Conservation (phyloP, 108 stramenopile species). For the Craspedostauros australis region DNA sequence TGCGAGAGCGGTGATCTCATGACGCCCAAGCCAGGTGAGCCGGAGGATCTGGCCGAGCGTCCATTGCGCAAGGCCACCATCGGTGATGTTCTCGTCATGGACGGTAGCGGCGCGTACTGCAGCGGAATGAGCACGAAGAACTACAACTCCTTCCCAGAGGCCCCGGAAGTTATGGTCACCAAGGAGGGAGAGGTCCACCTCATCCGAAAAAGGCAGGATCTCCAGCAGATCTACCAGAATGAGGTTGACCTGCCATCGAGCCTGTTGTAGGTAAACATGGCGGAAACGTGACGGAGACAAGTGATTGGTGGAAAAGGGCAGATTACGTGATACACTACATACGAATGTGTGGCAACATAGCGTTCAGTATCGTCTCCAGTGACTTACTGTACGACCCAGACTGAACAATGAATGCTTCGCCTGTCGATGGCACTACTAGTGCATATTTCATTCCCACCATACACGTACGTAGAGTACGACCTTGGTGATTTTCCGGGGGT, state of each 20-base stretch:
- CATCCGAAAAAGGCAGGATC: conserved; percentile 82
- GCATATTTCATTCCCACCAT: no score
- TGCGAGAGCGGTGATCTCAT: conserved; percentile 97
- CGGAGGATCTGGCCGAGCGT: conserved; percentile 85
- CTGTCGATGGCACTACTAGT: no score
- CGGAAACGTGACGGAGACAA: no score
- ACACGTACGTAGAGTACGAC: no score
- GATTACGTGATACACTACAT: no score
- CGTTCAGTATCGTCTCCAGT: no score
- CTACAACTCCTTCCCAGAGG: conserved; percentile 98
- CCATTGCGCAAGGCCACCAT: conserved; percentile 70
- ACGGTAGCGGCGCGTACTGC: conserved; percentile 97
- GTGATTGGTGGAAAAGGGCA: no score
- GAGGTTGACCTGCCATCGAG: conserved; percentile 43
- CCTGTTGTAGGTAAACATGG: conserved; percentile 21
- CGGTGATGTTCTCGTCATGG: conserved; percentile 92
- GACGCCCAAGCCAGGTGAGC: conserved; percentile 91
- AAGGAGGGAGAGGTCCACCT: conserved; percentile 68
- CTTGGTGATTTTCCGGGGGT: no score
- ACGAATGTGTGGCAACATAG: no score
- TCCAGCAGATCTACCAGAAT: conserved; percentile 86
- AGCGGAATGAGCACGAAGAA: conserved; percentile 96
- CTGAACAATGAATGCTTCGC: no score
- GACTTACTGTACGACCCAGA: no score
- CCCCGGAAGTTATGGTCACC: conserved; percentile 82